phyloP scores from a whole-genome alignment of 495 filamentous ascomycete genomes.

The Diplogelasinospora grovesii region DNA sequence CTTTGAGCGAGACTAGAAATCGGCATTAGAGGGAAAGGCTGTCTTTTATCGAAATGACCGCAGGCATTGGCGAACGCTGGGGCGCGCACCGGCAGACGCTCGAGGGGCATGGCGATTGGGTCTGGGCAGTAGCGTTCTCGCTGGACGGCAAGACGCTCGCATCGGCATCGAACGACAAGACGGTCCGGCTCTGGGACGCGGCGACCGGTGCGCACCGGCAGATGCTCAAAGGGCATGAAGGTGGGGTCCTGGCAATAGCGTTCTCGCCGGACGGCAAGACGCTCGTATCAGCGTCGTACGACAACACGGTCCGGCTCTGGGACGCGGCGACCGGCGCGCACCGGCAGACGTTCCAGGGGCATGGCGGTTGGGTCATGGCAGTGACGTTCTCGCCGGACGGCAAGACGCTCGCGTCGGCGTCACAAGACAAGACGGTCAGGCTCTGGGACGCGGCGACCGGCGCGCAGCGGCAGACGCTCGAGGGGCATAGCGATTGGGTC shows the following conservation, averaged over 20 bases:
- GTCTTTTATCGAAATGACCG: not conserved
- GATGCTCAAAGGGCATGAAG: no score
- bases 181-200: conserved; percentile 1
- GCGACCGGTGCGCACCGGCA: no score
- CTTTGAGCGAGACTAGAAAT: not conserved
- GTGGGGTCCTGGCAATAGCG: no score
- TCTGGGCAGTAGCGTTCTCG: not conserved
- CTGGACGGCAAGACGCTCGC: not conserved
- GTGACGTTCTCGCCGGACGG: conserved; percentile 4
- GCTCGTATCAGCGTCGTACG: no score
- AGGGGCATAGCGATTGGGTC: conserved; percentile 8
- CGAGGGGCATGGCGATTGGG: conserved; percentile 2
- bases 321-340: no score
- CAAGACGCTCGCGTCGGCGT: conserved; percentile 24
- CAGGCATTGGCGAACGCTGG: not conserved
- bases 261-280: no score
- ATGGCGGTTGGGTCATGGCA: not conserved
- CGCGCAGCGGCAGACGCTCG: not conserved
- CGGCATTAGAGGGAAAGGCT: conserved; percentile 1
- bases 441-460: conserved; percentile 28
- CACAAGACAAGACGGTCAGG: conserved; percentile 22
- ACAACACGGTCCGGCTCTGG: no score
- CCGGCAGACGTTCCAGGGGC: no score
- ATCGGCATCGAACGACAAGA: not conserved
- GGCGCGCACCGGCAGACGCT: conserved; percentile 2